Conservation (phyloP, 2,329 filamentous ascomycete species). For the Diaporthe sp. region DNA sequence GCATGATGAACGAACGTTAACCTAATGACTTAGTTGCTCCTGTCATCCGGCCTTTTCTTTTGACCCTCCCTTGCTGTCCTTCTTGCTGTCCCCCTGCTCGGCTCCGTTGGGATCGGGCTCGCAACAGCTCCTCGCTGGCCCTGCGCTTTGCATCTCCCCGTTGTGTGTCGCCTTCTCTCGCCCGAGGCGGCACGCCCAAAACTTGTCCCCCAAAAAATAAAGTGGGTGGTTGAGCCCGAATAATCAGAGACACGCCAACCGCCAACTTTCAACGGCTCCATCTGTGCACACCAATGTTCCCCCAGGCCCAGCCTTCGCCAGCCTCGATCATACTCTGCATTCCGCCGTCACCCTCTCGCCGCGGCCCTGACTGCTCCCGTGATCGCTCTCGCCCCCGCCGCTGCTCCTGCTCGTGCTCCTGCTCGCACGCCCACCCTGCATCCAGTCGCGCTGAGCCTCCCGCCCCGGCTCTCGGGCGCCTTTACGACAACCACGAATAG, state of each 20-base stretch:
- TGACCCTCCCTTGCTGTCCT: slow-evolving; percentile 28
- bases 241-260: slow-evolving; percentile 24
- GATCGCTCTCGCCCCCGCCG: slow-evolving; percentile 1
- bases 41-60: slow-evolving; percentile 25
- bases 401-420: not conserved
- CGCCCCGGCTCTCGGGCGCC: not conserved
- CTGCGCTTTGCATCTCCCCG: not conserved
- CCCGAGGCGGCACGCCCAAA: slow-evolving; percentile 21
- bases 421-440: not conserved
- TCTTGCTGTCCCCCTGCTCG: not conserved
- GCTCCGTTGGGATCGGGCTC: slow-evolving; percentile 1
- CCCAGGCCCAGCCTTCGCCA: slow-evolving; percentile 30
- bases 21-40: slow-evolving; percentile 32
- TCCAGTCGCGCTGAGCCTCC: slow-evolving; percentile 6
- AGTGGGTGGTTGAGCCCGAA: slow-evolving; percentile 30
- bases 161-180: not conserved
- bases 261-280: slow-evolving; percentile 14
- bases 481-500: slow-evolving; percentile 22
- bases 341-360: slow-evolving; percentile 14
- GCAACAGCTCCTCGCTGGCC: not conserved
- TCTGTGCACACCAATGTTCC: slow-evolving; percentile 31
- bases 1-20: slow-evolving; percentile 35
- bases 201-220: slow-evolving; percentile 21
- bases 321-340: slow-evolving; percentile 32
- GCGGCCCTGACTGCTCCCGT: slow-evolving; percentile 18